Conservation (phyloP, 257 asterid species). For the Jaltomata sinuosa region DNA sequence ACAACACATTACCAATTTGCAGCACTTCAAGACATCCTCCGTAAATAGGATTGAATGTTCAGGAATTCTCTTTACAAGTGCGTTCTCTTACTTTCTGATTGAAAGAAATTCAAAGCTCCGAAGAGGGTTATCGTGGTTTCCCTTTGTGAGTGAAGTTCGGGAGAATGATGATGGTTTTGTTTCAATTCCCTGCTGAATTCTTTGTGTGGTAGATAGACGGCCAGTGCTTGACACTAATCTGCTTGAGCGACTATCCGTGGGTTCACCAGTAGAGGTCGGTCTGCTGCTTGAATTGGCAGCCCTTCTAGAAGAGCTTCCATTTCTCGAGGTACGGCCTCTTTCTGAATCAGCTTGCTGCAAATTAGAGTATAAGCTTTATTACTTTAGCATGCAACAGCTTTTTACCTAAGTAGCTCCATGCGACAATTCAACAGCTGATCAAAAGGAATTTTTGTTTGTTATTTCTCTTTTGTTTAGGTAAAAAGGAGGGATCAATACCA, state of each 20-base stretch:
- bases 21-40: conserved; percentile 10
- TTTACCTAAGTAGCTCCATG: not conserved
- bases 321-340: conserved; percentile 49
- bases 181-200: conserved; percentile 46
- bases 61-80: conserved; percentile 13
- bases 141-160: conserved; percentile 42
- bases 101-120: conserved; percentile 90
- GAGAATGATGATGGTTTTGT: conserved; percentile 44
- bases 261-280: conserved; percentile 39
- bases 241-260: conserved; percentile 26
- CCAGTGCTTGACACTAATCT: conserved; percentile 29
- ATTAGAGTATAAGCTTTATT: not conserved
- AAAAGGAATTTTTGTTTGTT: not conserved
- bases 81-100: conserved; percentile 22
- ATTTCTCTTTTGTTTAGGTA: not conserved
- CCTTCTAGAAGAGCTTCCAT: conserved; percentile 66
- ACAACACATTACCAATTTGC: conserved; percentile 31
- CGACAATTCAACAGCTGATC: not conserved
- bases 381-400: not conserved
- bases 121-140: conserved; percentile 69
- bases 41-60: conserved; percentile 11
- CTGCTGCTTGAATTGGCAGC: conserved; percentile 46
- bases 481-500: conserved; percentile 10
- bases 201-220: conserved; percentile 45
- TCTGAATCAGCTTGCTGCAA: conserved; percentile 66